Conservation (phyloP, 495 filamentous ascomycete genomes). For the Pseudevernia furfuracea region DNA sequence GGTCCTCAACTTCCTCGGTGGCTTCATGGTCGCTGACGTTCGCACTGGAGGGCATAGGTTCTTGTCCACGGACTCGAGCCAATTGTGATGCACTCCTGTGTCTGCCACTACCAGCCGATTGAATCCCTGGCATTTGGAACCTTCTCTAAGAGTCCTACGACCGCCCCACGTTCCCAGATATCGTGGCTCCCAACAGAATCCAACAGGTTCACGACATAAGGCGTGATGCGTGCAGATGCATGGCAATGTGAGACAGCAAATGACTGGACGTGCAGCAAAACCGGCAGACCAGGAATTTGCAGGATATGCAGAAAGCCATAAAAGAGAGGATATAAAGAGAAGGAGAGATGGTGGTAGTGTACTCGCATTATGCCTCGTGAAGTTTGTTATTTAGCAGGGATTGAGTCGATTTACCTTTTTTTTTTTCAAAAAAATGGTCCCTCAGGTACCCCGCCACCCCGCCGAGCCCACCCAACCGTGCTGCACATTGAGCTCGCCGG, state of each 20-base stretch:
- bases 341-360: background rate
- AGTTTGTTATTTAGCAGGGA: background rate
- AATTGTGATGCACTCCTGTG: conserved; percentile 20
- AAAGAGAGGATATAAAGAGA: background rate
- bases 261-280: background rate
- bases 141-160: background rate
- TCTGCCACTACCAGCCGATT: conserved; percentile 9
- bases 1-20: conserved; percentile 5
- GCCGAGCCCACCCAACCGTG: too few relatives aligned
- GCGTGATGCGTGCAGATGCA: conserved; percentile 5
- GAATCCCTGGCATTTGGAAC: conserved; percentile 7
- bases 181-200: background rate
- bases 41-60: background rate
- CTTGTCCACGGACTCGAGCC: conserved; percentile 17
- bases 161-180: background rate
- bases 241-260: background rate
- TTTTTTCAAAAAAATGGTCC: background rate
- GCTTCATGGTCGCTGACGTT: conserved; percentile 14
- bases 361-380: background rate
- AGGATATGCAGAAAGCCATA: background rate
- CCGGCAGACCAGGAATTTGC: background rate
- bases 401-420: background rate
- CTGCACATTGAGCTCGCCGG: too few relatives aligned
- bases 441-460: background rate
- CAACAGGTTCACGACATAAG: background rate